phyloP scores from a whole-genome alignment of 1,284 basidiomycete species.

The Boletellus deceptivus region DNA sequence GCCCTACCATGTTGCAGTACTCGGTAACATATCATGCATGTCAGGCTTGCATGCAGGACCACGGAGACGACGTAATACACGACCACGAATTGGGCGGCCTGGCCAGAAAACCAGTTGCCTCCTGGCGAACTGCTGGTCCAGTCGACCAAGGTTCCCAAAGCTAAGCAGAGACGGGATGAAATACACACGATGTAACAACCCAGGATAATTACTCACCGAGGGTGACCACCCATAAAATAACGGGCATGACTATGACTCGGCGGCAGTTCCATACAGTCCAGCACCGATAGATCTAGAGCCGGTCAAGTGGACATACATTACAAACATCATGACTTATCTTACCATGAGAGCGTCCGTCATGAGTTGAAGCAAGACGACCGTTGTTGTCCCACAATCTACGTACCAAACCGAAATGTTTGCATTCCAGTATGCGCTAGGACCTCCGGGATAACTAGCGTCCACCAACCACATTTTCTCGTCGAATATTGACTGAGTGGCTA shows the following conservation, averaged over 20 bases:
- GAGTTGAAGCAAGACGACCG: conserved; percentile 19
- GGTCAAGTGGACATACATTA: not conserved
- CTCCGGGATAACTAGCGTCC: conserved; percentile 12
- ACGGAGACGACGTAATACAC: conserved; percentile 21
- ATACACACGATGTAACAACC: too few relatives aligned
- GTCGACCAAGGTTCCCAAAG: conserved; percentile 16
- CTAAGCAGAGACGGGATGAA: conserved; percentile 9
- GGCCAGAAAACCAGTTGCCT: conserved; percentile 19
- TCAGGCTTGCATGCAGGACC: conserved; percentile 19
- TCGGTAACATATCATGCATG: conserved; percentile 27
- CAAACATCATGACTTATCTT: not conserved
- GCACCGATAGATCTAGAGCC: conserved; percentile 26
- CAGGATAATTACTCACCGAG: conserved; percentile 15
- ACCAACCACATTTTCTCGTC: conserved; percentile 25
- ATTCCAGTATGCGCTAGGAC: conserved; percentile 15
- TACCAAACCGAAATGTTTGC: conserved; percentile 22
- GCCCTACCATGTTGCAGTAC: conserved; percentile 14
- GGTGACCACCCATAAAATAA: conserved; percentile 23
- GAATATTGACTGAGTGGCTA: conserved; percentile 13
- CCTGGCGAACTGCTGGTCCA: conserved; percentile 16
- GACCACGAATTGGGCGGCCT: conserved; percentile 14
- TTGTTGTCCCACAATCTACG: conserved; percentile 13
- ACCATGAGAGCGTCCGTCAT: conserved; percentile 32
- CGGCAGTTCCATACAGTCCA: conserved; percentile 14
- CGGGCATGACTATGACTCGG: conserved; percentile 12